Evolutionary conservation across 2,329 filamentous ascomycete genomes (phyloP), one percentile per base, ranked within the genome.

Genomic region (Epichloe aotearoae): DNA sequence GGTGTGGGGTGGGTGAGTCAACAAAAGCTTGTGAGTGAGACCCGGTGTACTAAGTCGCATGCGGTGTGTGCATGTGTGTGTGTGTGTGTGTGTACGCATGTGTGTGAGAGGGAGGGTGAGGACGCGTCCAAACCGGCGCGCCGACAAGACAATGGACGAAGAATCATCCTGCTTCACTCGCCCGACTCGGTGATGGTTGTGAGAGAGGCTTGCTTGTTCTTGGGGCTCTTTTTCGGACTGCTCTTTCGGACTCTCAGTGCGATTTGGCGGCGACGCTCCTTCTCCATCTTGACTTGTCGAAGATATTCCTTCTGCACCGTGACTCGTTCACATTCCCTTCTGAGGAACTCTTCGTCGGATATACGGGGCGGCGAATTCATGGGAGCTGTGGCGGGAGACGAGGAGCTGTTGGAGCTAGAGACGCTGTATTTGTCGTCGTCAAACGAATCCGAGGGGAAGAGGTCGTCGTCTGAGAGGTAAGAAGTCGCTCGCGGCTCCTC

Each of bases 391-490:
- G 41, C 53, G 23, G 64, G 64, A 46, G 65, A 66, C 15, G 66
- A 69, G 53, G 66, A 61, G 61, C 66, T 61, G 61, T 69, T 69
- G 44, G 72, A 67, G 60, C 70, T 73, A 59, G 68, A 72, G 48
- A 73, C 64, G 63, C 71, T 75, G 63, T 64, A 68, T 53, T 65
- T 58, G 58, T 77, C 73, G 58, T 78, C 73, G 57, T 77, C 73
- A 51, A 73, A 71, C 56, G 70, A 65, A 57, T 73, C 70, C 61
- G 70, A 61, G 52, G 75, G 70, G 64, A 79, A 75, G 50, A 83
- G 74, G 58, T 83, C 80, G 65, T 83, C 80, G 68, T 83, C 80
- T 41, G 78, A 80, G 55, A 83, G 70, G 64, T 73, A 80, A 1
- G 76, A 77, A 3, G 74, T 74, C 17, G 76, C 72, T 53, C 73